These are phyloP conservation scores for Lupinus albus DNA, from an alignment of 306 rosid genomes.

Conservation along the genomic window DNA sequence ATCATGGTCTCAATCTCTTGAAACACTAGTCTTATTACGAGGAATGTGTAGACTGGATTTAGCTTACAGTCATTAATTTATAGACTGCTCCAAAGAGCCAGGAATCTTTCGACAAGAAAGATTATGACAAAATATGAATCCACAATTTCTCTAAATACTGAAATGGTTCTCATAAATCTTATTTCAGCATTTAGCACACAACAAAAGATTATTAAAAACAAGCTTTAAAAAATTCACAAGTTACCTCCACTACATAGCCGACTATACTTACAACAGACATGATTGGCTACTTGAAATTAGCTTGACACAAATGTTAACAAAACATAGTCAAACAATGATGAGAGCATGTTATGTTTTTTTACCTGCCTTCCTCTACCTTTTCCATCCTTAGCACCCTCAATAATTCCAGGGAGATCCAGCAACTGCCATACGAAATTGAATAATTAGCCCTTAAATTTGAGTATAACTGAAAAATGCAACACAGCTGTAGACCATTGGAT, in stretches of 20 bases:
- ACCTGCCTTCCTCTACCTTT: constrained; percentile 99
- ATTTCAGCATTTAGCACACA: constrained; percentile 11
- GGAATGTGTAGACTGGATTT: background rate
- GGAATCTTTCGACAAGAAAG: background rate
- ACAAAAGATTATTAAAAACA: constrained; percentile 9
- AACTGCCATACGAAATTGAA: constrained; percentile 63
- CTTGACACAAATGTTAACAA: constrained; percentile 17
- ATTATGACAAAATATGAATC: constrained; percentile 26
- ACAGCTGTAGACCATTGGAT: constrained; percentile 5
- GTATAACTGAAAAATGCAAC: constrained; percentile 23
- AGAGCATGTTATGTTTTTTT: constrained; percentile 39
- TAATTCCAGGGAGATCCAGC: constrained; percentile 97
- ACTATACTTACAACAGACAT: constrained; percentile 1
- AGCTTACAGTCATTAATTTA: background rate
- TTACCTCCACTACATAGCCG: constrained; percentile 2
- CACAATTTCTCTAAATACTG: background rate
- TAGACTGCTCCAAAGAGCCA: background rate
- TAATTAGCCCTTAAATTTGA: constrained; percentile 15
- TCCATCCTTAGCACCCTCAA: constrained; percentile 98
- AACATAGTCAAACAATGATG: constrained; percentile 16
- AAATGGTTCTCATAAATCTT: constrained; percentile 14
- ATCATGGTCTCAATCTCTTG: background rate
- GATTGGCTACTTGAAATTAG: constrained; percentile 20
- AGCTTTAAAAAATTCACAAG: background rate
- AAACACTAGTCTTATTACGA: background rate